phyloP scores from a whole-genome alignment of 192 early-diverging fungal genomes.

The Podila horticola region DNA sequence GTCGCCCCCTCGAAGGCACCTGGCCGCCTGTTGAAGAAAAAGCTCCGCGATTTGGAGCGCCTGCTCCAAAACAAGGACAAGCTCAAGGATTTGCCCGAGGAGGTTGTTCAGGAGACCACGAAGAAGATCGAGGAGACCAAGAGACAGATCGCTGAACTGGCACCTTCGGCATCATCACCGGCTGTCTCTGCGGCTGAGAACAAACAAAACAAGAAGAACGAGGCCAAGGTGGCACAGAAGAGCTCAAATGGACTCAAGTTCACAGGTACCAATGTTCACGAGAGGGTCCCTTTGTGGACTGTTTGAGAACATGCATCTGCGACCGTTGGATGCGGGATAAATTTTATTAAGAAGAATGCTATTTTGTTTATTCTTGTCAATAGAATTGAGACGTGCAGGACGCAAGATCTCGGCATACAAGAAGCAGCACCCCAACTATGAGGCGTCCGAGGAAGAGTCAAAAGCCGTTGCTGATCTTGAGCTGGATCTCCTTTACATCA shows the following conservation, averaged over 20 bases:
- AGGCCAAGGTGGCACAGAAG: background rate
- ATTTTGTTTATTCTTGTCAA: background rate
- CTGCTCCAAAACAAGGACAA: slow-evolving; percentile 39
- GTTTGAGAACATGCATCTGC: background rate
- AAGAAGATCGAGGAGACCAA: slow-evolving; percentile 31
- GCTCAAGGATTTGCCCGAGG: slow-evolving; percentile 29
- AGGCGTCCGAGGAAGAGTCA: slow-evolving; percentile 26
- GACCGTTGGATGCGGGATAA: no score
- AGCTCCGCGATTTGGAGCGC: slow-evolving; percentile 38
- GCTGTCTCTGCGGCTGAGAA: background rate
- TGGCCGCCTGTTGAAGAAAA: slow-evolving; percentile 31
- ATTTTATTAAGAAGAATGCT: background rate
- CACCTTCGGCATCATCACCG: slow-evolving; percentile 6
- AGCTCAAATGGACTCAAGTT: slow-evolving; percentile 15
- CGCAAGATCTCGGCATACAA: slow-evolving; percentile 35
- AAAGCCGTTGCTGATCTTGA: slow-evolving; percentile 22
- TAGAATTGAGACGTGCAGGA: slow-evolving; percentile 43
- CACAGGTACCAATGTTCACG: slow-evolving; percentile 21
- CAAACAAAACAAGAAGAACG: background rate
- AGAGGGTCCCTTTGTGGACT: no score
- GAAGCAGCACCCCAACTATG: slow-evolving; percentile 37
- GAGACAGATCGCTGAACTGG: slow-evolving; percentile 21
- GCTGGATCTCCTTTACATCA: slow-evolving; percentile 38
- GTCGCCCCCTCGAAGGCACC: slow-evolving; percentile 40
- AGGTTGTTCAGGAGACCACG: slow-evolving; percentile 31